Percentiles rank a stretch among this genome's conserved stretches.
These are phyloP conservation scores for Sporopachydermia lactativora DNA, from an alignment of 805 yeast species.

Conservation along the genomic window DNA sequence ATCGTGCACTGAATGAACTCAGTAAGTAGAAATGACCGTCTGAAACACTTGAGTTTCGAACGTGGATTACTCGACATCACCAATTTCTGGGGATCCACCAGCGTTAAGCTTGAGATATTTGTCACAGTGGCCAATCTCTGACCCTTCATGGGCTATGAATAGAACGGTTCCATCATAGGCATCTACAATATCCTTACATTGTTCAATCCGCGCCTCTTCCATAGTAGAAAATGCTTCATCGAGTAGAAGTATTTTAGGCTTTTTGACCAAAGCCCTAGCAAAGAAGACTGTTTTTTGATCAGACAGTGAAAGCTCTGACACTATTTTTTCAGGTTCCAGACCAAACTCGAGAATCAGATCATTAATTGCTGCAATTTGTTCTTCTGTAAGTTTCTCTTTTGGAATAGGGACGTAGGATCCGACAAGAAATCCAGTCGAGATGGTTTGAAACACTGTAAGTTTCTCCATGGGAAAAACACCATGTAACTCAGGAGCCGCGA, in stretches of 20 bases:
- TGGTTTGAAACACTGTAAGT: constrained; percentile 38
- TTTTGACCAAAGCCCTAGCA: constrained; percentile 61
- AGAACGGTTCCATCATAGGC: constrained; percentile 60
- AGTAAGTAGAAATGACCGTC: too few species aligned
- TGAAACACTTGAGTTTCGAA: too few species aligned
- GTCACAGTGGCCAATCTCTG: constrained; percentile 68
- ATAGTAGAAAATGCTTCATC: constrained; percentile 93
- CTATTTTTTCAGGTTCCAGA: constrained; percentile 27
- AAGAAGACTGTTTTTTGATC: constrained; percentile 71
- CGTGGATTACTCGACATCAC: too few species aligned
- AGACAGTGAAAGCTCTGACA: constrained; percentile 46
- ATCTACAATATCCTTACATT: constrained; percentile 37
- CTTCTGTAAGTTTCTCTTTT: constrained; percentile 24
- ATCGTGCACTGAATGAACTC: too few species aligned
- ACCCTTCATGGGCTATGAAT: constrained; percentile 68
- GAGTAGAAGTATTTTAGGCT: constrained; percentile 64
- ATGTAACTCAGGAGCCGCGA: constrained; percentile 86
- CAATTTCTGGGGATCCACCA: constrained; percentile 2
- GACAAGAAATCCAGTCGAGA: constrained; percentile 62
- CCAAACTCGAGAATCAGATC: constrained; percentile 33
- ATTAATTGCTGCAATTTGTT: constrained; percentile 26
- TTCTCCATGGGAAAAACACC: constrained; percentile 53
- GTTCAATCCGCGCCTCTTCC: constrained; percentile 46
- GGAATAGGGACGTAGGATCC: constrained; percentile 39
- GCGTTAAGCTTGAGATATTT: constrained; percentile 26